phyloP scores from a whole-genome alignment of 179 eudicot species.

The Beta lomatogona region DNA sequence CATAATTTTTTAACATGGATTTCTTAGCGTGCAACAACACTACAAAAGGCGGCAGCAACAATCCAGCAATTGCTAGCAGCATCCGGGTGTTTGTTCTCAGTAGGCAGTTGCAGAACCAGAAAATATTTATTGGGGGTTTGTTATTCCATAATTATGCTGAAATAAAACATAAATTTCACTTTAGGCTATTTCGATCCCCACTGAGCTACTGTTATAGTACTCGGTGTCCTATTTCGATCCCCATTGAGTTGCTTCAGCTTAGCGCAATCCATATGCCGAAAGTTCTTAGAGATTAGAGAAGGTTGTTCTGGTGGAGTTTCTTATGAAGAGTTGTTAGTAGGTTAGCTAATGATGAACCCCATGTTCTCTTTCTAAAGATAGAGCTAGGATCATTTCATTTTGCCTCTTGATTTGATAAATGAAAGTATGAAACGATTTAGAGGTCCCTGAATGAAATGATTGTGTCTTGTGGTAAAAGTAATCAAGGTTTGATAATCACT shows the following conservation, averaged over 20 bases:
- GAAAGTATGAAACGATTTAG: no score
- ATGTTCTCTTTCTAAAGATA: no score
- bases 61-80: neutral
- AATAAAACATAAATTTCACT: no score
- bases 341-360: no score
- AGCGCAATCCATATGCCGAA: neutral
- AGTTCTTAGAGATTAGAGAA: neutral
- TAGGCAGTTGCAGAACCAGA: neutral
- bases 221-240: neutral
- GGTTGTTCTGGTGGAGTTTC: neutral
- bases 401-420: neutral
- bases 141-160: no score
- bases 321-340: neutral
- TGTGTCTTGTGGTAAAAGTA: neutral
- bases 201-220: no score
- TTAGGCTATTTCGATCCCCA: no score
- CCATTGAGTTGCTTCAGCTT: neutral
- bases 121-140: no score
- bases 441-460: neutral
- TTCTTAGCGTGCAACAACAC: no score
- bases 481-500: no score
- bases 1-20: no score
- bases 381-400: neutral
- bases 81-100: neutral
- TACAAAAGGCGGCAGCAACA: neutral